phyloP scores from a whole-genome alignment of 2,329 filamentous ascomycete species.

The Alternaria arbusti region DNA sequence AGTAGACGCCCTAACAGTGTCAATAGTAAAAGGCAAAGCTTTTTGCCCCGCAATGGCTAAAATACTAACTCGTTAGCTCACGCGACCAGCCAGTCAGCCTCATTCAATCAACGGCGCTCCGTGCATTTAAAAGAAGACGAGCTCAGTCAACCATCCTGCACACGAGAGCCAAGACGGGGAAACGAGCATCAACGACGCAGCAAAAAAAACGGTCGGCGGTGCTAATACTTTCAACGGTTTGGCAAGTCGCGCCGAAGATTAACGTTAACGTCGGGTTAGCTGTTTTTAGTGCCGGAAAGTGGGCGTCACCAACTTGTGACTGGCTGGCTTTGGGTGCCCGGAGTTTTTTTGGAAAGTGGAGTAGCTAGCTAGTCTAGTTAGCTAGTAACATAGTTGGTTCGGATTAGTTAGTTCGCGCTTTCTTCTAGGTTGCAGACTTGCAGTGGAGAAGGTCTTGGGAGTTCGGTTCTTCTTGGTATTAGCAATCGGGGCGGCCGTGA shows the following conservation, averaged over 20 bases:
- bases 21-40: background rate
- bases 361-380: background rate
- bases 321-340: background rate
- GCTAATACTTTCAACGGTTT: background rate
- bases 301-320: background rate
- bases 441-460: background rate
- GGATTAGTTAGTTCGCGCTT: background rate
- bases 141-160: background rate
- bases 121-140: background rate
- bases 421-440: background rate
- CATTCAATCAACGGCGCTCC: background rate
- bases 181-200: background rate
- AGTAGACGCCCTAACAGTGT: background rate
- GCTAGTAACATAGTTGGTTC: background rate
- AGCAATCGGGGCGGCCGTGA: background rate
- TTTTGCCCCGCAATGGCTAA: background rate
- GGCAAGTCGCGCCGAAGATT: background rate
- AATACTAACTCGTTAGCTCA: background rate
- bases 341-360: background rate
- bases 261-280: background rate
- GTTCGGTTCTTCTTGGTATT: background rate
- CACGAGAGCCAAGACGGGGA: background rate
- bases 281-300: background rate
- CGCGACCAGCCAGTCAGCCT: background rate
- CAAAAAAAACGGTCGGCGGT: background rate